Evolutionary conservation across 1,284 basidiomycete species (phyloP).

Genomic region (Fomitopsis palustris): DNA sequence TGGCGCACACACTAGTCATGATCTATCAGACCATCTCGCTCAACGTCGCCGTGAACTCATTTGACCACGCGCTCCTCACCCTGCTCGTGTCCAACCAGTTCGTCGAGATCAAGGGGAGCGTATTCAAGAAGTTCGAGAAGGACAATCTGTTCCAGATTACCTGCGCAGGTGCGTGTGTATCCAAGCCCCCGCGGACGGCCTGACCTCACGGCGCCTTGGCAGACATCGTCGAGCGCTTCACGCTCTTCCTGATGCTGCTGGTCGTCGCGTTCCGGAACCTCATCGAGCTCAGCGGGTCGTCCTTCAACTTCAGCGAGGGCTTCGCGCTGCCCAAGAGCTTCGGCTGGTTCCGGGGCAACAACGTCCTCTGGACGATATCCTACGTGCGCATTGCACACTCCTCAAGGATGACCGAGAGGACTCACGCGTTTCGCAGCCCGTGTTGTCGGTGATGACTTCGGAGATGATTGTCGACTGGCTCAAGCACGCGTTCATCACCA

Average conservation of each 20-base stretch:
- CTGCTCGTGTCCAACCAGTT: conserved; percentile 98
- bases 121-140: conserved; percentile 99
- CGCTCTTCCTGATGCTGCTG: conserved; percentile 86
- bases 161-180: conserved; percentile 67
- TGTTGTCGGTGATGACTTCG: conserved; percentile 85
- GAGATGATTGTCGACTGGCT: conserved; percentile 98
- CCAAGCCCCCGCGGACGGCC: background rate
- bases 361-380: conserved; percentile 84
- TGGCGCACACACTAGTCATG: conserved; percentile 90
- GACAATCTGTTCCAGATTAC: conserved; percentile 99
- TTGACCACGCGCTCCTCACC: conserved; percentile 94
- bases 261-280: conserved; percentile 94
- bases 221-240: conserved; percentile 99
- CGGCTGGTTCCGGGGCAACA: conserved; percentile 77
- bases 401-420: background rate
- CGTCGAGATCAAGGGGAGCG: conserved; percentile 98
- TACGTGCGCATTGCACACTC: conserved; percentile 48
- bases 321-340: conserved; percentile 82
- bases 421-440: conserved; percentile 55
- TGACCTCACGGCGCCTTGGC: background rate
- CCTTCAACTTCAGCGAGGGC: conserved; percentile 72
- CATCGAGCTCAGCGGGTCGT: conserved; percentile 90
- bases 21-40: conserved; percentile 95
- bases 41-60: conserved; percentile 98
- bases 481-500: conserved; percentile 99